Evolutionary conservation across 2,329 filamentous ascomycete species (phyloP).

Genomic region (Diplodia sapinea): DNA sequence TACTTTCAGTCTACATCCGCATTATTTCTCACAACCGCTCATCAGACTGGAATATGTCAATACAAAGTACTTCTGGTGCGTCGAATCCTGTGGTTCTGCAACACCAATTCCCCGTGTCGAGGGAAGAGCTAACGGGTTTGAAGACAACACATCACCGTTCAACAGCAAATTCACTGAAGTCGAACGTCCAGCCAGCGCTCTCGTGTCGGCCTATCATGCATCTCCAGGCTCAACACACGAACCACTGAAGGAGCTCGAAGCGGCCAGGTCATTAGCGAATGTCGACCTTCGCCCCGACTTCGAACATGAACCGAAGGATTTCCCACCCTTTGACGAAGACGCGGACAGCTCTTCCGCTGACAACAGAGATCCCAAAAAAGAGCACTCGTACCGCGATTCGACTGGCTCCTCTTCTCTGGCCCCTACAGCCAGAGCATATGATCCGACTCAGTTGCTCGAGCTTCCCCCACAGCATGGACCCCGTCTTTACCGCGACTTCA

Average conservation of each 20-base stretch:
- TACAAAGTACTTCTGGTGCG: neutral
- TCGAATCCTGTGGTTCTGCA: neutral
- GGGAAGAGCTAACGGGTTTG: neutral
- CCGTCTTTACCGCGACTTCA: neutral
- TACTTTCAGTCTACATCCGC: neutral
- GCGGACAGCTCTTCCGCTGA: neutral
- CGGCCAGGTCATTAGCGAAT: neutral
- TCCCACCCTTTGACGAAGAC: neutral
- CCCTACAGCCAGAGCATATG: neutral
- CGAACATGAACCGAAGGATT: neutral
- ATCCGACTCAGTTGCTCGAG: neutral
- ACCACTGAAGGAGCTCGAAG: neutral
- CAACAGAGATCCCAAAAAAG: neutral
- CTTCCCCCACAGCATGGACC: conserved; percentile 4
- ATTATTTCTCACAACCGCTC: neutral
- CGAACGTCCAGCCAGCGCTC: neutral
- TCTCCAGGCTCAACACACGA: neutral
- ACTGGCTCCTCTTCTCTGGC: neutral
- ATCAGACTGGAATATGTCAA: neutral
- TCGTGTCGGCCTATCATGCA: neutral
- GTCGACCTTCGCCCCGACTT: neutral
- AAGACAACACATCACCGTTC: neutral
- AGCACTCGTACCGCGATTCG: neutral
- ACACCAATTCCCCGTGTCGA: neutral
- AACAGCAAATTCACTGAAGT: neutral